Percentiles rank a stretch among this genome's conserved stretches.
Evolutionary conservation across 1,139 yeast genomes (phyloP).

Genomic region (Debaryomycetaceae sp.): DNA sequence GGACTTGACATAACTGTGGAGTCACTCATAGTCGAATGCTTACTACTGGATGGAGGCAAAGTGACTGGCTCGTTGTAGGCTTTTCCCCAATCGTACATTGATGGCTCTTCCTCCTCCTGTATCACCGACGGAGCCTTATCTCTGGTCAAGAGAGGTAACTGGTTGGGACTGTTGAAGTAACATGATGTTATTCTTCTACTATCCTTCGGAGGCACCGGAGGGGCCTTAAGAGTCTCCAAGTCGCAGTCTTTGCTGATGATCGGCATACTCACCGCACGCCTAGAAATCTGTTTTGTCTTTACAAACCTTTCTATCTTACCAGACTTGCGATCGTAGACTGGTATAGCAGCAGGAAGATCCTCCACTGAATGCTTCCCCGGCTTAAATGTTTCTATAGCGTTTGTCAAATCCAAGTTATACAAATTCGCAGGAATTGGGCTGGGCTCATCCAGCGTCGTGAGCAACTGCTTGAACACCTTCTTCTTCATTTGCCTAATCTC

Average conservation of each 20-base stretch:
- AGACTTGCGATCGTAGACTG: conserved; percentile 22
- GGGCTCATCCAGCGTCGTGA: conserved; percentile 22
- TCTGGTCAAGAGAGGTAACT: neutral
- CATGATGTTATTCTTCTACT: neutral
- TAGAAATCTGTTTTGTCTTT: conserved; percentile 2
- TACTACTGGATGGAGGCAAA: neutral
- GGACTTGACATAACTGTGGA: neutral
- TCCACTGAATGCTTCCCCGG: conserved; percentile 23
- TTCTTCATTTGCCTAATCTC: neutral
- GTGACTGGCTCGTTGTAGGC: neutral
- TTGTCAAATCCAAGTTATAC: conserved; percentile 22
- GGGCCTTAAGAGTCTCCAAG: neutral
- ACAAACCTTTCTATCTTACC: conserved; percentile 22
- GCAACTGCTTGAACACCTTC: conserved; percentile 16
- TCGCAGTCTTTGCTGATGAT: neutral
- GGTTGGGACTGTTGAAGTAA: neutral
- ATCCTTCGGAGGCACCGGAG: neutral
- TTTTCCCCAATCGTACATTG: neutral
- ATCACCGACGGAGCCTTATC: neutral
- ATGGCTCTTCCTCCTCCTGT: neutral
- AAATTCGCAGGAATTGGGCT: conserved; percentile 18
- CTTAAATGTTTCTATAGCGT: conserved; percentile 27
- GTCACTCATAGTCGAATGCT: neutral
- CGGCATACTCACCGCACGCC: conserved; percentile 27
- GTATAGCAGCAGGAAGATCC: conserved; percentile 32